Percentiles rank a stretch among this genome's conserved stretches.
Conservation (phyloP, 2,329 filamentous ascomycete genomes). For the Diaporthe sp. region DNA sequence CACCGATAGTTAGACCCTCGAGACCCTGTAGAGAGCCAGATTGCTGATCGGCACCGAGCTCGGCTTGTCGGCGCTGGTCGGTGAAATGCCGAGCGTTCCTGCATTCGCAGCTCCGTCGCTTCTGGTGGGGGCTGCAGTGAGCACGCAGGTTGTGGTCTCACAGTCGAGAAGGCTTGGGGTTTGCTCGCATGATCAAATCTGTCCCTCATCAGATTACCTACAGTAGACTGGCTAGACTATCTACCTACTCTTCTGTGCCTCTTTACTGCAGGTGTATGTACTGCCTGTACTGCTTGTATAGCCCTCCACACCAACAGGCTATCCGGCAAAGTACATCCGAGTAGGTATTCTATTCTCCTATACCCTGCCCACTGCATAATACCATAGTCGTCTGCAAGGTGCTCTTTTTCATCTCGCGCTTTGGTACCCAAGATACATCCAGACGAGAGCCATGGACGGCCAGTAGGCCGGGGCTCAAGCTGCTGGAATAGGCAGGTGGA, state of each 20-base stretch:
- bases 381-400: slow-evolving; percentile 11
- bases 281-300: background rate
- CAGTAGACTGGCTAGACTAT: no score
- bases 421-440: background rate
- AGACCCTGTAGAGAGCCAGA: background rate
- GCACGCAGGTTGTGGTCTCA: background rate
- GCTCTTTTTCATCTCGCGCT: slow-evolving; percentile 11
- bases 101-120: background rate
- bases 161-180: background rate
- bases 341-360: background rate
- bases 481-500: slow-evolving; percentile 19
- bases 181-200: background rate
- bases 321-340: background rate
- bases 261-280: background rate
- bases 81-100: slow-evolving; percentile 23
- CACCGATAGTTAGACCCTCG: background rate
- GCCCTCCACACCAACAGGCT: background rate
- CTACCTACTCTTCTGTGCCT: background rate
- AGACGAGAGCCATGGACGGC: slow-evolving; percentile 1
- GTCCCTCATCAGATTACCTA: background rate
- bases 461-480: background rate
- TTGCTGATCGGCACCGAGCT: slow-evolving; percentile 25
- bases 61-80: slow-evolving; percentile 18
- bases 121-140: background rate
- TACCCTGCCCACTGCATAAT: slow-evolving; percentile 1